A percentile compares a stretch with the other conserved stretches of the same genome.
These are phyloP conservation scores for Parmelia sp. DNA, from an alignment of 495 filamentous ascomycete genomes.

Conservation along the genomic window DNA sequence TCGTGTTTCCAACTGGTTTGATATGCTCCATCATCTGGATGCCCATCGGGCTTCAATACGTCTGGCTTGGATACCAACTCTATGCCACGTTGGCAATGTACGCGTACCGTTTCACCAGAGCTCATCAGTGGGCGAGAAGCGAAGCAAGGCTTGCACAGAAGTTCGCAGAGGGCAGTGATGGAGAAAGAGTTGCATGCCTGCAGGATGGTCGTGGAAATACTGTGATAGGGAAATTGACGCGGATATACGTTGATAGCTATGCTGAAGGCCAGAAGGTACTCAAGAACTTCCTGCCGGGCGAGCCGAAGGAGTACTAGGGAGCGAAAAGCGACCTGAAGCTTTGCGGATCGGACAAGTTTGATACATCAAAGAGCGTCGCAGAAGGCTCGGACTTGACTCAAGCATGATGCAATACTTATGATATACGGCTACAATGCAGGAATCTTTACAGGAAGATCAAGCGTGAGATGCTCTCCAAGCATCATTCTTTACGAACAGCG, in stretches of 20 bases:
- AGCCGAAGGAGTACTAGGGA: neutral
- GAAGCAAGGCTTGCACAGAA: slow-evolving; percentile 11
- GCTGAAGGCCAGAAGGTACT: slow-evolving; percentile 6
- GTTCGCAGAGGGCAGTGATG: neutral
- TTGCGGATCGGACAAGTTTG: neutral
- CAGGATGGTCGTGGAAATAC: neutral
- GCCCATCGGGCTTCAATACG: slow-evolving; percentile 14
- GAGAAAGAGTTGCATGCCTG: neutral
- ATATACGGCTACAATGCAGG: neutral
- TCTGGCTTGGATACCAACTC: slow-evolving; percentile 20
- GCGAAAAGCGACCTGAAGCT: neutral
- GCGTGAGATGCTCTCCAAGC: neutral
- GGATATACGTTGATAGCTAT: neutral
- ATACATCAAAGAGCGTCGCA: neutral
- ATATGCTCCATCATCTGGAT: slow-evolving; percentile 20
- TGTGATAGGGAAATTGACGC: neutral
- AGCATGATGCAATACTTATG: neutral
- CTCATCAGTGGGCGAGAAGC: slow-evolving; percentile 11
- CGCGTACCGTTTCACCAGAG: slow-evolving; percentile 6
- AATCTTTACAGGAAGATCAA: neutral
- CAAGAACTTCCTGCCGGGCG: neutral
- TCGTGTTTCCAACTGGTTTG: slow-evolving; percentile 16
- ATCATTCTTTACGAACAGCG: no score
- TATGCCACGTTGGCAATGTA: slow-evolving; percentile 20
- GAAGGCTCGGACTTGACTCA: neutral